Conservation (phyloP, 768 basidiomycete genomes). For the Tricholoma saponaceum region DNA sequence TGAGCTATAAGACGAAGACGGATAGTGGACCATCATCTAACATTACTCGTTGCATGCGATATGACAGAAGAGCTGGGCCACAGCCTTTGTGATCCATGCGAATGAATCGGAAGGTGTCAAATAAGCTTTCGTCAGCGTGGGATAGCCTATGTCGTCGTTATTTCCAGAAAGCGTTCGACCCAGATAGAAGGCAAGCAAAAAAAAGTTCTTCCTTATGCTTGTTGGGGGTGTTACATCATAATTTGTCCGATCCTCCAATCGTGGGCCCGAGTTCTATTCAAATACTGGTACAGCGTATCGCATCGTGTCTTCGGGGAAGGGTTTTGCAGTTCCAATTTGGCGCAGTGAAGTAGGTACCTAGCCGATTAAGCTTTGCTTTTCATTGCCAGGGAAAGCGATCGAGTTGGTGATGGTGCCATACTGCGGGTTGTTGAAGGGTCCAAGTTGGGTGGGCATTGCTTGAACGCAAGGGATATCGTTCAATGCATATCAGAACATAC, state of each 20-base stretch:
- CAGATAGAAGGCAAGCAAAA: background rate
- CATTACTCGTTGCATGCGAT: background rate
- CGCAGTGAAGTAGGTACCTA: background rate
- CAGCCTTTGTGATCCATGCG: background rate
- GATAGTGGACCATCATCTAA: too few species aligned
- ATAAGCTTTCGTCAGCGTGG: background rate
- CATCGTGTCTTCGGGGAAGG: background rate
- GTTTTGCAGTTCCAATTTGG: background rate
- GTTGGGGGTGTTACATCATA: background rate
- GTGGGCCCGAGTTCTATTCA: background rate
- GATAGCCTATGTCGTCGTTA: background rate
- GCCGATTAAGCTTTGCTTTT: background rate
- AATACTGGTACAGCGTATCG: background rate
- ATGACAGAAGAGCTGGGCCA: background rate
- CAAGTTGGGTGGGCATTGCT: background rate
- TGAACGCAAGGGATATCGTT: background rate
- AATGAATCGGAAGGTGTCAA: background rate
- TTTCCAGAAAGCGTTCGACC: background rate
- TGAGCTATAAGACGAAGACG: background rate
- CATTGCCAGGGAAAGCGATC: background rate
- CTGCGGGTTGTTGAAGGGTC: background rate
- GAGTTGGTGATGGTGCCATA: background rate
- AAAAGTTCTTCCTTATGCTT: background rate
- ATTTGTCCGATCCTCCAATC: background rate
- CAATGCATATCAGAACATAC: background rate